These are phyloP conservation scores for Apiotrichum gracile DNA, from an alignment of 1,284 basidiomycete genomes.

Conservation along the genomic window DNA sequence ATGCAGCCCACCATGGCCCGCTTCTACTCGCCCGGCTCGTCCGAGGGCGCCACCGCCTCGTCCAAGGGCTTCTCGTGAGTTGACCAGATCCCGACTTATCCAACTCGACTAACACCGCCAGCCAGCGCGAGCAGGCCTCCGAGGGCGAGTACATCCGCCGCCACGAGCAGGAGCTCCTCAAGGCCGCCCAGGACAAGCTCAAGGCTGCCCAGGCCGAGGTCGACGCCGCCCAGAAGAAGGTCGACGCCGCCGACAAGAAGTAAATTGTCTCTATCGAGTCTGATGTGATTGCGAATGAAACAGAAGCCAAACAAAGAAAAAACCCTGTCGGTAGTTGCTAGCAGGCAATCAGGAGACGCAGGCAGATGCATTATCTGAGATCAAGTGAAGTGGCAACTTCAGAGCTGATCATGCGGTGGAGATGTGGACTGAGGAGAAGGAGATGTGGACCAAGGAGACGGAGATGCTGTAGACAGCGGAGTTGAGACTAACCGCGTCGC, in stretches of 20 bases:
- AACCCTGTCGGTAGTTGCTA: no score
- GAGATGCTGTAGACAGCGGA: no score
- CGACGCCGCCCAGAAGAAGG: slow-evolving; percentile 7
- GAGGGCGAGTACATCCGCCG: slow-evolving; percentile 43
- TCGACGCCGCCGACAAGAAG: background rate
- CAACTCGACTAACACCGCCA: slow-evolving; percentile 5
- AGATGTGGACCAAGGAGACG: no score
- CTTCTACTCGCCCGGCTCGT: slow-evolving; percentile 33
- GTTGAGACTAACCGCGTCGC: no score
- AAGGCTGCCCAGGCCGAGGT: slow-evolving; percentile 35
- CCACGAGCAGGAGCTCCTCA: slow-evolving; percentile 30
- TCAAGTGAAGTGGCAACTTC: no score
- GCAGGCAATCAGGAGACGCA: no score
- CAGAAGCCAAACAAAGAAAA: background rate
- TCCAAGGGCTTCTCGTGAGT: slow-evolving; percentile 42
- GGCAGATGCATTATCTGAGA: no score
- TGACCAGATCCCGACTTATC: background rate
- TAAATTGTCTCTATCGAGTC: background rate
- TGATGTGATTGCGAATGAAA: background rate
- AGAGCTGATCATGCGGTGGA: no score
- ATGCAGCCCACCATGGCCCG: slow-evolving; percentile 27
- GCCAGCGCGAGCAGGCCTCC: slow-evolving; percentile 42
- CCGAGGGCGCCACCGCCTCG: slow-evolving; percentile 38
- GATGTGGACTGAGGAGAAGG: no score
- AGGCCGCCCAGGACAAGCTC: slow-evolving; percentile 26